Conservation (phyloP, 352 stramenopile species). For the Pythium chondricola region DNA sequence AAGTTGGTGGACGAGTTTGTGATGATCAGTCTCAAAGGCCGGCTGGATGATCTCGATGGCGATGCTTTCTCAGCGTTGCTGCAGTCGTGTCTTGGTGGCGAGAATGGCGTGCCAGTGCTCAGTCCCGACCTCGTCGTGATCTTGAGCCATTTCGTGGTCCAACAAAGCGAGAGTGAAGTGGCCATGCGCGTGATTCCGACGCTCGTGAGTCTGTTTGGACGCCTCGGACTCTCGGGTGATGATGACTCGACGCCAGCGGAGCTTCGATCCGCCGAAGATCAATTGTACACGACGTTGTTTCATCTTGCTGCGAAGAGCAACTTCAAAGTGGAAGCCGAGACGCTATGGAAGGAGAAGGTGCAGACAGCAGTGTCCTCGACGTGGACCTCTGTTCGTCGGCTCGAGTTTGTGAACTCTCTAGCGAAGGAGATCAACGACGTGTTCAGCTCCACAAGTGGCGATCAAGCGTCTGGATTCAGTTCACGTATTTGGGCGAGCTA, state of each 20-base stretch:
- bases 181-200: constrained; percentile 56
- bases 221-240: constrained; percentile 19
- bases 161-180: constrained; percentile 35
- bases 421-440: constrained; percentile 41
- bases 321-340: constrained; percentile 39
- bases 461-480: not conserved
- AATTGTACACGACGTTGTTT: constrained; percentile 54
- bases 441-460: constrained; percentile 1
- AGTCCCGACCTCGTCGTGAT: constrained; percentile 69
- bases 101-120: constrained; percentile 36
- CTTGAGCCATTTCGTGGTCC: constrained; percentile 56
- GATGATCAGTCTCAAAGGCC: constrained; percentile 71
- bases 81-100: constrained; percentile 44
- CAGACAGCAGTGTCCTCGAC: constrained; percentile 22
- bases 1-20: constrained; percentile 78
- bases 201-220: constrained; percentile 50
- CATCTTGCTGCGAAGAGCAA: constrained; percentile 45
- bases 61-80: constrained; percentile 45
- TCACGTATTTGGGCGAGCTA: constrained; percentile 19
- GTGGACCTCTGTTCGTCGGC: constrained; percentile 29
- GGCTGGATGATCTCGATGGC: constrained; percentile 54
- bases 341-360: constrained; percentile 42
- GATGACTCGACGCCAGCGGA: constrained; percentile 30
- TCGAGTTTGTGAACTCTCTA: constrained; percentile 40
- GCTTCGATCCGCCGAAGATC: constrained; percentile 42